Evolutionary conservation across 305 asterid genomes (phyloP).

Genomic region (Solanum hybrid): DNA sequence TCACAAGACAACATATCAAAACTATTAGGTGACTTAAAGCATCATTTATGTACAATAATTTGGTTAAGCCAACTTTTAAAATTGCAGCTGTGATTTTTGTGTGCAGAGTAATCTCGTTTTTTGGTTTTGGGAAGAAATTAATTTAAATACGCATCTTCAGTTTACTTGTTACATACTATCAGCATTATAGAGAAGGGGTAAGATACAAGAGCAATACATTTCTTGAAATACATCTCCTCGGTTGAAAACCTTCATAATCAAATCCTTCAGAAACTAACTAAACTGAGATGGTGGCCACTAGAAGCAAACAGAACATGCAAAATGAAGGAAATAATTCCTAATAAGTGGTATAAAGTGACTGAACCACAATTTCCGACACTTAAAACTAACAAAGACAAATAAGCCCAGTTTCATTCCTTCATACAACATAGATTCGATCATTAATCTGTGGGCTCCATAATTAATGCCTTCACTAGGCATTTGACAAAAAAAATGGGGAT

Average conservation of each 20-base stretch:
- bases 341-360: neutral
- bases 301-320: neutral
- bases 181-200: neutral
- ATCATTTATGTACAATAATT: neutral
- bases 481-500: neutral
- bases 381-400: neutral
- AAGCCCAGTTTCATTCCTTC: neutral
- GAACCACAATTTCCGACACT: neutral
- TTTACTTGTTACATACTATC: neutral
- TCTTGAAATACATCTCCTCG: neutral
- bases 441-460: neutral
- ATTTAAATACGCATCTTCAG: neutral
- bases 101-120: neutral
- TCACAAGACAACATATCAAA: conserved; percentile 1
- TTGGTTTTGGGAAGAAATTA: neutral
- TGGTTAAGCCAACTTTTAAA: neutral
- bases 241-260: neutral
- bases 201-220: neutral
- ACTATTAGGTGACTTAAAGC: neutral
- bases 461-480: neutral
- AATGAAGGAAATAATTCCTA: neutral
- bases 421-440: neutral
- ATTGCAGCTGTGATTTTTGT: neutral
- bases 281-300: neutral
- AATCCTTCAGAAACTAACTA: neutral